Conservation (phyloP, 768 basidiomycete genomes). For the Hericium erinaceus region DNA sequence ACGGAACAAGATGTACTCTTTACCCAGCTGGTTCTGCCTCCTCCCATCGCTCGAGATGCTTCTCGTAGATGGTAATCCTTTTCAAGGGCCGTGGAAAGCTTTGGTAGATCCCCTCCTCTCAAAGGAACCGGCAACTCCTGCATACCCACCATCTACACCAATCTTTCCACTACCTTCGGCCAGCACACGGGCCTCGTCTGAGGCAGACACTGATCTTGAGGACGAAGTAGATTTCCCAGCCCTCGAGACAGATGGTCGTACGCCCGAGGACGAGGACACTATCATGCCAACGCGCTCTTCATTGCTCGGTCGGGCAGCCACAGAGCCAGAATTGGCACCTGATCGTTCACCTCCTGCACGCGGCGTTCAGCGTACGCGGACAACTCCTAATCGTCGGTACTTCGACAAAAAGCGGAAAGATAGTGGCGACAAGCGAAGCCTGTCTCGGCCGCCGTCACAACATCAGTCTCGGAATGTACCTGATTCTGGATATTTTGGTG, state of each 20-base stretch:
- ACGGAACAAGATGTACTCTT: slow-evolving; percentile 75
- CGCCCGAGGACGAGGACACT: slow-evolving; percentile 68
- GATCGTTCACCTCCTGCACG: slow-evolving; percentile 8
- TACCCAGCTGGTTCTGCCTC: slow-evolving; percentile 93
- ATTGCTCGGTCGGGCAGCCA: slow-evolving; percentile 40
- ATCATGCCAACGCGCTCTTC: slow-evolving; percentile 57
- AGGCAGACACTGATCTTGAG: slow-evolving; percentile 45
- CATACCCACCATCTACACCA: slow-evolving; percentile 60
- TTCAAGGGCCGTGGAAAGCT: slow-evolving; percentile 88
- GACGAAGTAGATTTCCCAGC: slow-evolving; percentile 46
- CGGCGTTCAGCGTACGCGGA: slow-evolving; percentile 52
- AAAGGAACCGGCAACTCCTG: slow-evolving; percentile 47
- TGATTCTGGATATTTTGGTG: slow-evolving; percentile 31
- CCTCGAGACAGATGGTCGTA: slow-evolving; percentile 24
- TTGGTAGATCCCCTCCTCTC: slow-evolving; percentile 78
- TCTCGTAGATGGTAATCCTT: slow-evolving; percentile 92
- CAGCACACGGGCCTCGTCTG: slow-evolving; percentile 26
- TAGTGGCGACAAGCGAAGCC: neutral
- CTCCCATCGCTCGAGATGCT: slow-evolving; percentile 79
- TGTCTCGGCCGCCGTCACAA: slow-evolving; percentile 2
- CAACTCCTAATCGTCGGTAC: slow-evolving; percentile 49
- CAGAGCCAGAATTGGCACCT: slow-evolving; percentile 34
- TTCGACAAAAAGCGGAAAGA: slow-evolving; percentile 21
- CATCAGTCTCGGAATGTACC: slow-evolving; percentile 18
- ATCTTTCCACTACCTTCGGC: slow-evolving; percentile 43